Evolutionary conservation across 2,329 filamentous ascomycete species (phyloP).

Genomic region (Trichoderma breve): DNA sequence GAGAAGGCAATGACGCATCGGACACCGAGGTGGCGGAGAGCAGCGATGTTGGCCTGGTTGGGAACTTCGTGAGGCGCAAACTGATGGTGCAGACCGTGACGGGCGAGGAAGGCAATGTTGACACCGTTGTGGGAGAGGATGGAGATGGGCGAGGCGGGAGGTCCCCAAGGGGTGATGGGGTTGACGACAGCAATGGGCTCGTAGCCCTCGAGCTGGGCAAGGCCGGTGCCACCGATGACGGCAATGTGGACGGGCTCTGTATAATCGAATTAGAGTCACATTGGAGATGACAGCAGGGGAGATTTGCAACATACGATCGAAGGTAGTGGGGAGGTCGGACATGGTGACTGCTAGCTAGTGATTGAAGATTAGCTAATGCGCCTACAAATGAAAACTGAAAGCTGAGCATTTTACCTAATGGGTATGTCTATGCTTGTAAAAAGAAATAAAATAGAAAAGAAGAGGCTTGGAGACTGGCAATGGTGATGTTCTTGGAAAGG

Average conservation of each 20-base stretch:
- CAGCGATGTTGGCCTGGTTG: constrained; percentile 93
- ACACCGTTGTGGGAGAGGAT: constrained; percentile 84
- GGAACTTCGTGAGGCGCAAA: constrained; percentile 94
- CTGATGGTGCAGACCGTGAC: constrained; percentile 87
- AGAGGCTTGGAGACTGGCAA: background rate
- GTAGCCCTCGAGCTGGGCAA: constrained; percentile 84
- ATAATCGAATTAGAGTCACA: background rate
- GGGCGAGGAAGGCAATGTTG: constrained; percentile 87
- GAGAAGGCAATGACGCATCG: constrained; percentile 91
- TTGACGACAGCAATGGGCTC: constrained; percentile 76
- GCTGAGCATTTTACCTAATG: too few species aligned
- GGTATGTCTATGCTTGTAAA: background rate
- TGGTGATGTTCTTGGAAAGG: background rate
- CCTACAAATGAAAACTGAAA: background rate
- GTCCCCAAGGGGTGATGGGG: constrained; percentile 83
- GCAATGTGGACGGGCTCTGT: constrained; percentile 74
- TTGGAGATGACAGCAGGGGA: background rate
- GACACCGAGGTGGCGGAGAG: constrained; percentile 85
- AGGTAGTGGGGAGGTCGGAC: constrained; percentile 55
- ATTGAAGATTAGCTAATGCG: background rate
- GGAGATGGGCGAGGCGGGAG: constrained; percentile 70
- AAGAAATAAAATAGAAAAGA: background rate
- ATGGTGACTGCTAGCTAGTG: constrained; percentile 34
- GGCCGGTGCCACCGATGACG: constrained; percentile 90
- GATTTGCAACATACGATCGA: constrained; percentile 50